Conservation (phyloP, 805 yeast genomes). For the Barnettozyma wickerhamii region DNA sequence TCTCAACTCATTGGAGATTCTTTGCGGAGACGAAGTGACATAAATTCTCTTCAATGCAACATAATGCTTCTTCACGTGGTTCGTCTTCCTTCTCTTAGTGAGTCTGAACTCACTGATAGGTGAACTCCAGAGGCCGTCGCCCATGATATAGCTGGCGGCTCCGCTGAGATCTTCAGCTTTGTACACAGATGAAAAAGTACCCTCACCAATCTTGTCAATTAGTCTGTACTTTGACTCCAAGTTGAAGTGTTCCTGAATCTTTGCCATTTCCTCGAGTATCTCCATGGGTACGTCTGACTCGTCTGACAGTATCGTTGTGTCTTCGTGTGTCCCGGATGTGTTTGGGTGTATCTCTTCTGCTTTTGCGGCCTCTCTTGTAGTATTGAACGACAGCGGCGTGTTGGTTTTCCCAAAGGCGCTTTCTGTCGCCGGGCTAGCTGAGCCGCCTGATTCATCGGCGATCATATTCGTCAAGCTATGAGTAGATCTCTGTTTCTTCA, state of each 20-base stretch:
- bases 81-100: constrained; percentile 33
- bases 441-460: not conserved
- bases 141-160: constrained; percentile 31
- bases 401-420: not conserved
- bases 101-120: constrained; percentile 23
- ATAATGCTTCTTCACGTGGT: constrained; percentile 19
- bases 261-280: constrained; percentile 53
- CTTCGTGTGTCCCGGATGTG: constrained; percentile 10
- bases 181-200: constrained; percentile 88
- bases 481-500: constrained; percentile 6
- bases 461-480: not conserved
- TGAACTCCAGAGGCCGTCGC: constrained; percentile 30
- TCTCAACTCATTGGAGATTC: constrained; percentile 85
- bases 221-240: constrained; percentile 34
- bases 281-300: constrained; percentile 46
- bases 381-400: not conserved
- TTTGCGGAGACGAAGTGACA: constrained; percentile 90
- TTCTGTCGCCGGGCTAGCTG: not conserved
- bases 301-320: constrained; percentile 24
- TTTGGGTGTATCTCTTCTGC: not conserved
- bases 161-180: constrained; percentile 52
- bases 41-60: constrained; percentile 93
- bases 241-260: constrained; percentile 48
- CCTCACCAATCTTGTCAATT: constrained; percentile 60
- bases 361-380: not conserved